Percentiles rank a stretch among this genome's conserved stretches.
Evolutionary conservation across 2,329 filamentous ascomycete genomes (phyloP).

Genomic region (Remersonia thermophila): DNA sequence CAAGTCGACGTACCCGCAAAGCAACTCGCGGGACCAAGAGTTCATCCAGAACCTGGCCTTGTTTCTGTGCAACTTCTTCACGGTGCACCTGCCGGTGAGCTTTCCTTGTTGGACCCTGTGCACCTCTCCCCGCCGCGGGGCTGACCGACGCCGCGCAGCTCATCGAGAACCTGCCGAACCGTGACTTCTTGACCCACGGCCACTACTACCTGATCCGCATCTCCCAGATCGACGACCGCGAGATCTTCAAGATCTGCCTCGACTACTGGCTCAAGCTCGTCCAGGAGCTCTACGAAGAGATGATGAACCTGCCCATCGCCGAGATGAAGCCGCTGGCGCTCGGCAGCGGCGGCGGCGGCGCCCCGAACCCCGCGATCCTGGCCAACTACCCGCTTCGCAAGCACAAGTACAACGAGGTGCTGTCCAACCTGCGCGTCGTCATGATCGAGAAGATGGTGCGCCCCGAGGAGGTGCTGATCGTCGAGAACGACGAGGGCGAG

Average conservation of each 20-base stretch:
- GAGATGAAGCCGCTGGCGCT: slow-evolving; percentile 83
- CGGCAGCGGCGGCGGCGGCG: slow-evolving; percentile 63
- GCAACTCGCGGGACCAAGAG: slow-evolving; percentile 88
- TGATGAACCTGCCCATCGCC: slow-evolving; percentile 89
- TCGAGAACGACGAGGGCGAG: slow-evolving; percentile 99
- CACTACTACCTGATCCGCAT: slow-evolving; percentile 98
- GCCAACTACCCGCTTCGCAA: slow-evolving; percentile 89
- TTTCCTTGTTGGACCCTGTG: background rate
- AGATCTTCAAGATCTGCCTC: slow-evolving; percentile 98
- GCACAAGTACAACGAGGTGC: slow-evolving; percentile 91
- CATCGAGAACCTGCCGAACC: slow-evolving; percentile 90
- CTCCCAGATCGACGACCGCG: slow-evolving; percentile 94
- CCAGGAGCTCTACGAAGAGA: slow-evolving; percentile 95
- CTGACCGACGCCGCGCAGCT: slow-evolving; percentile 38
- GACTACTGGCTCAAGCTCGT: slow-evolving; percentile 99
- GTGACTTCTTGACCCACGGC: slow-evolving; percentile 86
- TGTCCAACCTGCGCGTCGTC: slow-evolving; percentile 86
- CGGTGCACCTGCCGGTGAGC: slow-evolving; percentile 71
- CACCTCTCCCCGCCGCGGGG: background rate
- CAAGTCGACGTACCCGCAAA: slow-evolving; percentile 80
- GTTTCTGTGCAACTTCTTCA: slow-evolving; percentile 95
- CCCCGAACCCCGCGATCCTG: slow-evolving; percentile 72
- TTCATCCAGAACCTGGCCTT: slow-evolving; percentile 95
- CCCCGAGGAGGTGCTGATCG: slow-evolving; percentile 92
- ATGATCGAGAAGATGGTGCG: slow-evolving; percentile 99